Evolutionary conservation across 108 stramenopile genomes (phyloP).

Genomic region (Nannochloropsis granulata): DNA sequence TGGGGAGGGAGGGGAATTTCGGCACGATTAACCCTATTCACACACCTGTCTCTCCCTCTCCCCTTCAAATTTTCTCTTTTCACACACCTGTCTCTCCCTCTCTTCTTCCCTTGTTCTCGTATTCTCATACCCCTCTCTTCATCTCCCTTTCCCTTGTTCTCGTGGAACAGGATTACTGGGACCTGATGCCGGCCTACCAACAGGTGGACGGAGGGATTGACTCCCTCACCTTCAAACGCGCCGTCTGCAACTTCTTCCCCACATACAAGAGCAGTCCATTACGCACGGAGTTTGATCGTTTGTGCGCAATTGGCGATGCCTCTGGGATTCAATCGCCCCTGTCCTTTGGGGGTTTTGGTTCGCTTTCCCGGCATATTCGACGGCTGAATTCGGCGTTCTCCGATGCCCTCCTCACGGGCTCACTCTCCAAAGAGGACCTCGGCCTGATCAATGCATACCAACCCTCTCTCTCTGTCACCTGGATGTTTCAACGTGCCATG

Average conservation of each 20-base stretch:
- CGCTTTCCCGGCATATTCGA: slow-evolving; percentile 65
- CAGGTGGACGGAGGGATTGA: slow-evolving; percentile 15
- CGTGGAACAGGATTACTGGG: slow-evolving; percentile 59
- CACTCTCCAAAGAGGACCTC: slow-evolving; percentile 61
- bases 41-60: too few species aligned
- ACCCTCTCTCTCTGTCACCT: slow-evolving; percentile 73
- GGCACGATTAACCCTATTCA: not conserved
- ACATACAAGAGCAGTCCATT: slow-evolving; percentile 81
- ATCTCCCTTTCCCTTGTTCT: not conserved
- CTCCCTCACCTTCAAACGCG: slow-evolving; percentile 64
- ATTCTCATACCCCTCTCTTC: not conserved
- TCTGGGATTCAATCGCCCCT: slow-evolving; percentile 83
- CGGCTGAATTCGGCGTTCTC: slow-evolving; percentile 55
- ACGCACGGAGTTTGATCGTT: slow-evolving; percentile 52
- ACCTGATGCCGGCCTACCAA: slow-evolving; percentile 65
- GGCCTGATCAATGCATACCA: slow-evolving; percentile 73
- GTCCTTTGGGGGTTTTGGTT: slow-evolving; percentile 90
- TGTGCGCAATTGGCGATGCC: slow-evolving; percentile 24
- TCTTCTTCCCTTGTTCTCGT: too few species aligned
- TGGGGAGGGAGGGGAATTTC: not conserved
- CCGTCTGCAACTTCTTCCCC: slow-evolving; percentile 77
- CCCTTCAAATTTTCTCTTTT: not conserved
- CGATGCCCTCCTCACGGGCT: slow-evolving; percentile 64
- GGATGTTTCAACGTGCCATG: slow-evolving; percentile 96
- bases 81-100: too few species aligned